Base-by-base conservation (phyloP, 2,329 filamentous ascomycete species). In the Colletotrichum tropicicola region DNA sequence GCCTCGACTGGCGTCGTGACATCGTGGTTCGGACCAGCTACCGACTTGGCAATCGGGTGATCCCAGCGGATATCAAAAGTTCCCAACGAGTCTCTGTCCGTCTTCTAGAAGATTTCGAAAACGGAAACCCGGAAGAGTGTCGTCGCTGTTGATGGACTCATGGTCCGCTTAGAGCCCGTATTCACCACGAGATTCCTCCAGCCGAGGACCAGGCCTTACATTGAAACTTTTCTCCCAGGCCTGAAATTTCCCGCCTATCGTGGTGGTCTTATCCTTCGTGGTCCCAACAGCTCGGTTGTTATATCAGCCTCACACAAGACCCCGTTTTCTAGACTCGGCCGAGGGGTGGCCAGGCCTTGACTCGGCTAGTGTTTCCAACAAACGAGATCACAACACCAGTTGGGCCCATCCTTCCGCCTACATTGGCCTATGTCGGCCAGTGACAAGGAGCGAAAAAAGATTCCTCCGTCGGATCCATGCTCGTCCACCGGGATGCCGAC, bases 341-440 rank as follows among this genome's bases (percentile, higher is more conserved):
- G 57, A 54, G 37, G n/a, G 23, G 13, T 54, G 19, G 47, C 7
- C 28, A 35, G 47, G 55, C 57, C n/a, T 10, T 53, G 37, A 54
- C 23, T 44, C 21, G 48, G 13, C 57, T 59, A 59, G 57, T 59
- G 57, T 59, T 59, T 59, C 57, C 48, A 54, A 47, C 48, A 54
- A 59, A 59, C 47, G 37, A 59, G 41, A 5, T 35, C 56, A 53
- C 25, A 41, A 52, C 47, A 27, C 56, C 47, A 35, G n/a, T 44
- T 43, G 15, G 4, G 47, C 35, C 56, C 56, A 47, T 59, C 45
- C 27, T 59, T 53, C 39, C n/a, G n/a, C n/a, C n/a, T n/a, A n/a
- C n/a, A n/a, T n/a, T 43, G 47, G 47, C n/a, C 15, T 7, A 17
- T 10, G 17, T 19, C 17, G 19, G 39, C 39, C 39, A 19, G n/a